Evolutionary conservation across 345 rosid genomes (phyloP).

Genomic region (Salix caprea): DNA sequence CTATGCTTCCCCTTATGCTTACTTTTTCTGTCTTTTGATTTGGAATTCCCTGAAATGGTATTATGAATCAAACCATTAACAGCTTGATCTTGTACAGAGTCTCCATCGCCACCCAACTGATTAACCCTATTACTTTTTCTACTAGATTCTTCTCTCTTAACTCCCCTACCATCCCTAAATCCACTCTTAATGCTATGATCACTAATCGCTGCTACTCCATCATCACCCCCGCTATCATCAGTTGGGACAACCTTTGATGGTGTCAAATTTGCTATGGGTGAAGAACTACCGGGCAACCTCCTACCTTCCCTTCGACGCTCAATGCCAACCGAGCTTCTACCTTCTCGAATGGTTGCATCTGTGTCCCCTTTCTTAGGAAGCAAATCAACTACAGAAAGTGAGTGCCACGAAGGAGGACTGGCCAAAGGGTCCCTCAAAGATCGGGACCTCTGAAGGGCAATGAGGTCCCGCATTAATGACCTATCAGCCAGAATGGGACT

Average conservation of each 20-base stretch:
- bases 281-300: constrained; percentile 59
- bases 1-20: constrained; percentile 51
- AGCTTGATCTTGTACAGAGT: constrained; percentile 32
- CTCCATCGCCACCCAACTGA: constrained; percentile 32
- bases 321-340: constrained; percentile 56
- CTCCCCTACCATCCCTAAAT: constrained; percentile 50
- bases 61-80: constrained; percentile 38
- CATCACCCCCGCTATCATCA: constrained; percentile 30
- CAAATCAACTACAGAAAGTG: constrained; percentile 64
- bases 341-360: constrained; percentile 41
- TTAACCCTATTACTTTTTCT: constrained; percentile 45
- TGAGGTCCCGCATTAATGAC: constrained; percentile 87
- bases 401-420: constrained; percentile 79
- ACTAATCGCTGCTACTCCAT: constrained; percentile 28
- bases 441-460: constrained; percentile 80
- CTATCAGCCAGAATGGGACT: constrained; percentile 73
- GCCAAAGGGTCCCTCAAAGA: constrained; percentile 93
- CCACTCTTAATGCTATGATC: constrained; percentile 56
- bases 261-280: constrained; percentile 44
- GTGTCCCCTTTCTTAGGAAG: constrained; percentile 52
- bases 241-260: constrained; percentile 61
- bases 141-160: constrained; percentile 62
- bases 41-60: constrained; percentile 43
- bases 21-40: constrained; percentile 41
- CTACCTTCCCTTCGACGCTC: constrained; percentile 50